These are phyloP conservation scores for Pyricularia grisea DNA, from an alignment of 2,329 filamentous ascomycete genomes.

Conservation along the genomic window DNA sequence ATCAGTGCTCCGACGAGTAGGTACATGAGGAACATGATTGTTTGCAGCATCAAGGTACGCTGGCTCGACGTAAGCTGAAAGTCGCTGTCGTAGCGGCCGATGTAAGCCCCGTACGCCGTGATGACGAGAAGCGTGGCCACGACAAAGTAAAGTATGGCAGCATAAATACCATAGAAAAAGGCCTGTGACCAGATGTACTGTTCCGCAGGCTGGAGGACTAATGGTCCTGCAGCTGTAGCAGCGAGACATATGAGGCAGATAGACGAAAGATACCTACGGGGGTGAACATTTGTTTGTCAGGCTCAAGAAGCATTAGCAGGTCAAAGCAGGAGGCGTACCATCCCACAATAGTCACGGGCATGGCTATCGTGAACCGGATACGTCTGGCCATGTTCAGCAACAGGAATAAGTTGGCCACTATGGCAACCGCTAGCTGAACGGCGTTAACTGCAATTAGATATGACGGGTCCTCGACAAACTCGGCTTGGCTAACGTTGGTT, in stretches of 20 bases:
- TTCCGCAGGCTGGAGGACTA: constrained; percentile 26
- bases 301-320: background rate
- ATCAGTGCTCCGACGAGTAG: constrained; percentile 67
- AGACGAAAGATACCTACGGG: constrained; percentile 44
- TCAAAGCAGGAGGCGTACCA: constrained; percentile 40
- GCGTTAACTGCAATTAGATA: constrained; percentile 75
- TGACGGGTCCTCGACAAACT: constrained; percentile 53
- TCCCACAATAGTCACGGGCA: constrained; percentile 73
- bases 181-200: constrained; percentile 66
- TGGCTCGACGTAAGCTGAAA: constrained; percentile 74
- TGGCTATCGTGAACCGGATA: constrained; percentile 70
- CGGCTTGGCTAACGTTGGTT: constrained; percentile 36
- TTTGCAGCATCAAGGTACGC: constrained; percentile 82
- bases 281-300: background rate
- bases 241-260: constrained; percentile 58
- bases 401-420: constrained; percentile 72
- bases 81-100: constrained; percentile 62
- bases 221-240: constrained; percentile 53
- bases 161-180: constrained; percentile 78
- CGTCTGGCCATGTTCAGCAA: constrained; percentile 79
- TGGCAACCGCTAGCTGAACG: constrained; percentile 63
- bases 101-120: constrained; percentile 69
- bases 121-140: constrained; percentile 67
- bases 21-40: constrained; percentile 76
- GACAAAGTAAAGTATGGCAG: constrained; percentile 70